These are phyloP conservation scores for Skeletonema menzelii DNA, from an alignment of 108 stramenopile species.

Conservation along the genomic window DNA sequence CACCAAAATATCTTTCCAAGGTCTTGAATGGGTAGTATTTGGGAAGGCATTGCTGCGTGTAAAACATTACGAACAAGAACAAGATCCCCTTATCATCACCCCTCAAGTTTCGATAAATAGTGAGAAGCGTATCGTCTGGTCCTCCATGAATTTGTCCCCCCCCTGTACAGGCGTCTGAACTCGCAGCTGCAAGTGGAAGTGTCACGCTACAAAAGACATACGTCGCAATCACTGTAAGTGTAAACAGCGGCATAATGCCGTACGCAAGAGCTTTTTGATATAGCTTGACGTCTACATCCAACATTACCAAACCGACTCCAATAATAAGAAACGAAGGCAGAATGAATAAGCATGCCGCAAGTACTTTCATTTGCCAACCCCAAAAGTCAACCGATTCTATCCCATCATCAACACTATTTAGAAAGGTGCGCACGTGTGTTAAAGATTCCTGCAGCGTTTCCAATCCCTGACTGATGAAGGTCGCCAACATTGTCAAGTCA, in stretches of 20 bases:
- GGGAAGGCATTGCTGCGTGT: slow-evolving; percentile 32
- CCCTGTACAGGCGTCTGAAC: slow-evolving; percentile 36
- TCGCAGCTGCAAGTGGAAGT: slow-evolving; percentile 20
- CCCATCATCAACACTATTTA: background rate
- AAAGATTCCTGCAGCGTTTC: slow-evolving; percentile 9
- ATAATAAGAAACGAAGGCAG: slow-evolving; percentile 31
- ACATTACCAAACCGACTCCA: slow-evolving; percentile 43
- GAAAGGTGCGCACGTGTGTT: background rate
- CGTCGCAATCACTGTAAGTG: slow-evolving; percentile 14
- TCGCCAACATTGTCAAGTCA: slow-evolving; percentile 32
- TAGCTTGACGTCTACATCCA: slow-evolving; percentile 32
- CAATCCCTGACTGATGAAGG: slow-evolving; percentile 32
- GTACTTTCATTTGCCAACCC: slow-evolving; percentile 38
- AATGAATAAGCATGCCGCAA: slow-evolving; percentile 29
- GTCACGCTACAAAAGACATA: slow-evolving; percentile 25
- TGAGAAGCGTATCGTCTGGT: slow-evolving; percentile 40
- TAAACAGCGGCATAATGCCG: slow-evolving; percentile 39
- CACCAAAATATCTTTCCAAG: slow-evolving; percentile 25
- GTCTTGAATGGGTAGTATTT: slow-evolving; percentile 32
- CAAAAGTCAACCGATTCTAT: slow-evolving; percentile 17
- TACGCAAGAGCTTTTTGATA: slow-evolving; percentile 30
- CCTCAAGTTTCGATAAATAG: slow-evolving; percentile 29
- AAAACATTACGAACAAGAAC: slow-evolving; percentile 26
- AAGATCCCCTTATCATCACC: slow-evolving; percentile 22
- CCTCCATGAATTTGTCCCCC: slow-evolving; percentile 32